Conservation (phyloP, 306 rosid genomes). For the Cyclanthera cordifolia region DNA sequence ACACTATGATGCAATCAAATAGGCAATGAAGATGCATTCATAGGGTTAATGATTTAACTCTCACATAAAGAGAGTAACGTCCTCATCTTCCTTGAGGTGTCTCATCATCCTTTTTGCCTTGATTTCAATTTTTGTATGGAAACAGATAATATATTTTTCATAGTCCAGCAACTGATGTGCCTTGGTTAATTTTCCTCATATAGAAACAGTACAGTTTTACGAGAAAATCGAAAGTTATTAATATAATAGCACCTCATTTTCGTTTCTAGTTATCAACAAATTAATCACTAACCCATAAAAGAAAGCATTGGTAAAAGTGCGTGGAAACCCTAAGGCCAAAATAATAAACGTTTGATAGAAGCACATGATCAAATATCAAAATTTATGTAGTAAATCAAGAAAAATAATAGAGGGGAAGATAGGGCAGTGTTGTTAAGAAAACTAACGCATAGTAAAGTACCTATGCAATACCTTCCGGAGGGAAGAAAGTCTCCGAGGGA, state of each 20-base stretch:
- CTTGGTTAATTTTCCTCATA: not conserved
- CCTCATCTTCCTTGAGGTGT: too few species aligned
- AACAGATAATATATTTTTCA: too few species aligned
- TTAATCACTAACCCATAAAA: not conserved
- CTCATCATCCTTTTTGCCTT: too few species aligned
- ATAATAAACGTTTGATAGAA: not conserved
- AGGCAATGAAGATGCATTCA: too few species aligned
- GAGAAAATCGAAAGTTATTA: not conserved
- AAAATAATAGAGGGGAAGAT: not conserved
- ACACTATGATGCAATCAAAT: too few species aligned
- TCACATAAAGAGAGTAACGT: too few species aligned
- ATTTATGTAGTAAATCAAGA: not conserved
- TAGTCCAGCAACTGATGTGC: not conserved
- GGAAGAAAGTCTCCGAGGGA: conserved; percentile 91
- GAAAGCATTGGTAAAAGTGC: not conserved
- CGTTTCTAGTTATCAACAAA: not conserved
- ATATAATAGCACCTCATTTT: too few species aligned
- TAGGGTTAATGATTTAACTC: too few species aligned
- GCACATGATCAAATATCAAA: not conserved
- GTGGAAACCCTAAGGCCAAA: not conserved
- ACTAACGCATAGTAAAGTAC: not conserved
- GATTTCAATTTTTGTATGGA: too few species aligned
- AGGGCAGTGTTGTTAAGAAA: not conserved
- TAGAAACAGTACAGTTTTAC: not conserved
- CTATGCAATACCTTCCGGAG: conserved; percentile 49